Conservation (phyloP, 2,329 filamentous ascomycete species). For the Dryadomyces sulphureus region DNA sequence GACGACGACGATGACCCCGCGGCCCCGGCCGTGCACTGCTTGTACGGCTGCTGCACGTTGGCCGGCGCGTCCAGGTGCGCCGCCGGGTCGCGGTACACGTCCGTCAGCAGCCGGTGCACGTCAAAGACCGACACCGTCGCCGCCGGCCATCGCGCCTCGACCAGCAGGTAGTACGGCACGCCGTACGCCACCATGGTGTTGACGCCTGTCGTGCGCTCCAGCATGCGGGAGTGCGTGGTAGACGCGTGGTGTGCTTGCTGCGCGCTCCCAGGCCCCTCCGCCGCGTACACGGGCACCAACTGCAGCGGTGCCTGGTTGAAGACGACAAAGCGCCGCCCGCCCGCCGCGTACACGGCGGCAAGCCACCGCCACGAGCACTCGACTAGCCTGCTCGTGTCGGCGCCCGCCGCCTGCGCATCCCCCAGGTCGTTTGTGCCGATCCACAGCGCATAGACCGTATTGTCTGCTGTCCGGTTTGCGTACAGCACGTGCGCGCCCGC, state of each 20-base stretch:
- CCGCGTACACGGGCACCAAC: constrained; percentile 50
- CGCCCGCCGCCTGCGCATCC: constrained; percentile 43
- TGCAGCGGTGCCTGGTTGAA: constrained; percentile 56
- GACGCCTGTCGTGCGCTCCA: constrained; percentile 31
- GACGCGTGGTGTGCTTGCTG: not conserved
- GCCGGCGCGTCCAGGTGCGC: constrained; percentile 48
- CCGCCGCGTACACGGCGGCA: constrained; percentile 47
- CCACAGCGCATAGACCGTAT: constrained; percentile 63
- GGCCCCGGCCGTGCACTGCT: too few species aligned
- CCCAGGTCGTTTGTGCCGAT: constrained; percentile 71
- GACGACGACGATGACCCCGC: too few species aligned
- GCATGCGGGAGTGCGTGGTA: constrained; percentile 26
- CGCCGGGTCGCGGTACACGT: constrained; percentile 47
- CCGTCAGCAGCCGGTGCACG: constrained; percentile 46
- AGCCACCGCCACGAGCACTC: constrained; percentile 50
- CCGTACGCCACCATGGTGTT: constrained; percentile 36
- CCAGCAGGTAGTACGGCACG: constrained; percentile 27
- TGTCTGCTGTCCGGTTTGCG: constrained; percentile 29
- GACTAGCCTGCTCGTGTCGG: constrained; percentile 48
- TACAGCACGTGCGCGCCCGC: constrained; percentile 25
- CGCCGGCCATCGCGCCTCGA: constrained; percentile 35
- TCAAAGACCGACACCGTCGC: constrained; percentile 53
- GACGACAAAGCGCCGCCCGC: constrained; percentile 57
- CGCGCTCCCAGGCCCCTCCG: constrained; percentile 21
- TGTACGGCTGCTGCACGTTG: constrained; percentile 31